Base-by-base conservation (phyloP, 2,329 filamentous ascomycete genomes). In the Aspergillus sp. region DNA sequence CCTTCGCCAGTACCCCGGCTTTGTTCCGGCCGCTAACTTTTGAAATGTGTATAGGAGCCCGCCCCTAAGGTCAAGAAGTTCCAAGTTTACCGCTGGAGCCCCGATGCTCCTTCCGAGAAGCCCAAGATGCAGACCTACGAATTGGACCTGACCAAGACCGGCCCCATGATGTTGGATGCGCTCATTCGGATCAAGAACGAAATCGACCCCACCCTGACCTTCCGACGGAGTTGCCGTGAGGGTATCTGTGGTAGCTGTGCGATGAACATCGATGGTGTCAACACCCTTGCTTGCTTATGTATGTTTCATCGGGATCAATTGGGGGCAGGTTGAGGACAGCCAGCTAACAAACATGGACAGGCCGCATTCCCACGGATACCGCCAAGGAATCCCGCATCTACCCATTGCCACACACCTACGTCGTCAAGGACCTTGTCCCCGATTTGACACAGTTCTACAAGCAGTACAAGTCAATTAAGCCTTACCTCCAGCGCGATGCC, bases 391-490 rank as follows among this genome's bases (percentile, higher is more conserved):
- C 90, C 72, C 93, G 96, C 82, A 93, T 99, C 78, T 99, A 99
- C 82, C 95, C 95, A 61, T 85, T 99, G 67, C 95, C 95, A 70
- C 95, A 99, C 82, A 97, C 93, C 78, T 99, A 97, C 80, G 91
- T 99, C 68, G 93, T 99, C 81, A 99, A 98, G 87, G 95, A 99
- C 76, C 87, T 99, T 62, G 95, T 99, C 35, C 93, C 95, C 59
- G 95, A 99, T 76, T 82, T 99, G 81, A 99, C 95, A 62, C 90
- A 95, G 73, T 98, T 99, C 82, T 99, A 99, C 87, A 98, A 98
- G 86, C 95, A 99, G 84, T 99, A 99, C 87, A 96, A 97, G 81
- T 97, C 93, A 15, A 97, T 99, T 81, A 96, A 98, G 87, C 95
- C 95, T 44, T 99, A 96, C 77, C 87, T 99, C 54, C 95, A 98